Evolutionary conservation across 2,329 filamentous ascomycete genomes (phyloP), one percentile per base, ranked within the genome.

Genomic region (Alternaria infectoria): DNA sequence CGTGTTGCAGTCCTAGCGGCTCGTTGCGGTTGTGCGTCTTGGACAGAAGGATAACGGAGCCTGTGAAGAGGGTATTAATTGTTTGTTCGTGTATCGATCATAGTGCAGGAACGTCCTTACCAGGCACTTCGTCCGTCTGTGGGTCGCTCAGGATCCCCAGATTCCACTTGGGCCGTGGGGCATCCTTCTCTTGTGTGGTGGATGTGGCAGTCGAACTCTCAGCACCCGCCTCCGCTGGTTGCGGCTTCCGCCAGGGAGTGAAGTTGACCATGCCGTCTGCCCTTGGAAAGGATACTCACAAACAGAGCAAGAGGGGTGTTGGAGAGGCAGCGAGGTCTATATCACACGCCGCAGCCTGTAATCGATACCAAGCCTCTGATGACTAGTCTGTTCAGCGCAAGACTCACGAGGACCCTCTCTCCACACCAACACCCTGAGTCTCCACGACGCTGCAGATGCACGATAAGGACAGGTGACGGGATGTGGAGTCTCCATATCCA

Each of bases 71-170:
- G n/a, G 54, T 30, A 28, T 62, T 28, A 62, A 28, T 43, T 43
- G 5, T 26, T 23, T 45, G 32, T 40, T 23, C 15, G 28, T 9
- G 17, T 9, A 47, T 12, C 3, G n/a, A 13, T 15, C 19, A n/a
- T 32, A 23, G n/a, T 12, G 23, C 9, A 28, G 32, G 17, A 26
- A 11, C 28, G 28, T 19, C 43, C 86, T 67, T 82, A 93, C 92
- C 93, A 69, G 94, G 94, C 12, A 97, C 93, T 81, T 97, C 92
- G 66, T 96, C 91, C 0, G 93, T 97, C 61, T 90, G 79, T 51
- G 83, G 87, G 72, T 96, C 93, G 74, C 93, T 94, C 67, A 97
- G 79, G 25, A 97, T 92, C n/a, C 94, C 93, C 82, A 97, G 75
- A 15, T 83, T 88, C 81, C 86, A 87, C 50, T 61, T 74, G 44